Base-by-base conservation (phyloP, 2,329 filamentous ascomycete species). In the Zymoseptoria tritici region DNA sequence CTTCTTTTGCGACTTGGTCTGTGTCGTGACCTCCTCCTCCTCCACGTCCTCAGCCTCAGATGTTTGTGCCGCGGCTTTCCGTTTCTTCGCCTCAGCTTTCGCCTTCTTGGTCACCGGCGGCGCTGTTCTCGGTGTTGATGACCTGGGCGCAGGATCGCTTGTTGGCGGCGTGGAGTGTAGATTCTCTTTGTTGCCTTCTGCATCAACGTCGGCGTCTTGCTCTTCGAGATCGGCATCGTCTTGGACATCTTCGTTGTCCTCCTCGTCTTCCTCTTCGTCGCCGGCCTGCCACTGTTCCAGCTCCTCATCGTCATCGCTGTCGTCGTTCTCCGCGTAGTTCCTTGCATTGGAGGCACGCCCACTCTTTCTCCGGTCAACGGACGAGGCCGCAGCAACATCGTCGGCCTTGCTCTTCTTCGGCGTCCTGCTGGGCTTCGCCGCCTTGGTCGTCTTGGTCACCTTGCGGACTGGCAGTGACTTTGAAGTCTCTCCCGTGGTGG, bases 281-380 rank as follows among this genome's bases (percentile, higher is more conserved):
- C 65, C 68, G 26, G 63, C 70, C 52, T 66, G 66, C 55, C 68
- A 71, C 26, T 74, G 57, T 57, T 69, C 67, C n/a, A 67, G 62
- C 50, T 72, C 71, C 3, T 68, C 70, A 11, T 75, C 76, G 26
- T 77, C 75, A 24, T 78, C 77, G 51, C 75, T 76, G 56, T 74
- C 76, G 42, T 73, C 75, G 19, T 74, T 63, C 57, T 80, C 79
- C 2, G 74, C 71, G 60, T 81, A 81, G 65, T 74, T 80, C 64
- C 76, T 78, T 52, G 55, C 69, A 55, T 59, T 70, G 57, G 67
- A 68, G 1, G 73, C 74, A 19, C 76, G 71, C 2, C 75, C 72
- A 67, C 79, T 80, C 55, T 79, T 73, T 19, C 77, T 70, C 2
- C 74, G 71, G 29, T 75, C 78, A 46, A n/a, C 36, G 4, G 36